A percentile compares a stretch with the other conserved stretches of the same genome.
phyloP scores from a whole-genome alignment of 768 basidiomycete genomes.

The Epithele typhae region DNA sequence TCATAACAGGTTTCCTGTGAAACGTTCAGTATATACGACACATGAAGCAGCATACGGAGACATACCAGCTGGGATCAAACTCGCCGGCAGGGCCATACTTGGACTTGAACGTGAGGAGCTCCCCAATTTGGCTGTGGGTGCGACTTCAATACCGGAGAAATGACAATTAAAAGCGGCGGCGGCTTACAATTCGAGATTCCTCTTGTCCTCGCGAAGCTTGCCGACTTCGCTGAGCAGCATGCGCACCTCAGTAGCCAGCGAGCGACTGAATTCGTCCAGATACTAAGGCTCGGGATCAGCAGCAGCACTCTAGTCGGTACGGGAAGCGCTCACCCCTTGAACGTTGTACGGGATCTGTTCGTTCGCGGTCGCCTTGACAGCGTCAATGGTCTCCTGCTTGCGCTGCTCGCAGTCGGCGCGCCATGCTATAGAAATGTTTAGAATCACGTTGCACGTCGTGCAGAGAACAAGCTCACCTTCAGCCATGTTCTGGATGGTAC shows the following conservation, averaged over 20 bases:
- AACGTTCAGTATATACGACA: neutral
- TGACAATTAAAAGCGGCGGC: neutral
- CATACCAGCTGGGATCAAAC: conserved; percentile 78
- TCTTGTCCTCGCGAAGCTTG: conserved; percentile 73
- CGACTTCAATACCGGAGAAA: neutral
- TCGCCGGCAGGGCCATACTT: conserved; percentile 85
- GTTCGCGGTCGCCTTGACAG: conserved; percentile 65
- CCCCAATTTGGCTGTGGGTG: conserved; percentile 65
- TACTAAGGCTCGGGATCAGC: conserved; percentile 42
- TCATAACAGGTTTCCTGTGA: conserved; percentile 14
- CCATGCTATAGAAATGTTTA: conserved; percentile 44
- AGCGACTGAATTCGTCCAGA: conserved; percentile 84
- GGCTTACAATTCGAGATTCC: conserved; percentile 73
- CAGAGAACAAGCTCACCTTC: conserved; percentile 8
- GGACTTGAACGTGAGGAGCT: conserved; percentile 61
- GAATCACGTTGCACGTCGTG: neutral
- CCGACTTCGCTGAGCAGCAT: conserved; percentile 83
- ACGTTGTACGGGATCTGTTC: conserved; percentile 83
- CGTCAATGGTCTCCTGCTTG: conserved; percentile 57
- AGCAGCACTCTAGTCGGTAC: neutral
- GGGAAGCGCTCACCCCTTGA: conserved; percentile 53
- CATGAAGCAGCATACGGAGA: neutral
- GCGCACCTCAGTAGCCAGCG: conserved; percentile 77
- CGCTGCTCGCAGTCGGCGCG: conserved; percentile 50
- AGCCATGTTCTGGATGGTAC: conserved; percentile 16